Evolutionary conservation across 2,329 filamentous ascomycete genomes (phyloP), one percentile per base, ranked within the genome.

Genomic region (Fusarium nisikadoi): DNA sequence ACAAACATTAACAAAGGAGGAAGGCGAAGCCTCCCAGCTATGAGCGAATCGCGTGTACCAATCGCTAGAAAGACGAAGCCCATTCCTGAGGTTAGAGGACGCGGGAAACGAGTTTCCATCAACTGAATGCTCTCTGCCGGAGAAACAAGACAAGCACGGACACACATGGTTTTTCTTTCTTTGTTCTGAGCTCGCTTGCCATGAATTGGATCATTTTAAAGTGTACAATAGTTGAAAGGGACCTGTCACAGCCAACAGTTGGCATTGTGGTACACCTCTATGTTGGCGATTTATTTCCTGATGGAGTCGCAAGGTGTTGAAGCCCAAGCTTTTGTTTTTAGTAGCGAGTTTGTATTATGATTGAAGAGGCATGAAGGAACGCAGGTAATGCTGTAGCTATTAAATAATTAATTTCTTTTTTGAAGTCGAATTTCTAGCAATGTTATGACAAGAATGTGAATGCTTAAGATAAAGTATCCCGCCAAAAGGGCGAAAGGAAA

Each of bases 1-100:
- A 63, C 62, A 2, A 58, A 71, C 2, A 46, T 39, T n/a, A 71
- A 60, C 16, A 76, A 71, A 46, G 64, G 55, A 20, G 76, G 73
- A 52, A 72, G 74, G 55, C 68, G 68, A 55, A 76, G 76, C 39
- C 52, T 79, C 20, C 62, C 72, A 9, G 60, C 43, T 5, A 54
- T 70, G 49, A 56, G 46, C 16, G 64, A 65, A 36, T 61, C 71
- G 2, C 56, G 42, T 31, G 52, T 67, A 13, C 57, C 59, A n/a
- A 41, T 41, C 11, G 65, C 55, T 6, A 73, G 53, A 23, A 71
- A 70, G 56, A 27, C 56, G 8, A 68, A 57, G n/a, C 52, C 43
- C 3, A 29, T 35, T 14, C 46, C 46, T 16, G 27, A 31, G 41
- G n/a, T 50, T 29, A 29, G 35, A 45, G 65, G 47, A 19, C 54